Evolutionary conservation across 768 basidiomycete genomes (phyloP), one percentile per base, ranked within the genome.

Genomic region (Suillus variegatus): DNA sequence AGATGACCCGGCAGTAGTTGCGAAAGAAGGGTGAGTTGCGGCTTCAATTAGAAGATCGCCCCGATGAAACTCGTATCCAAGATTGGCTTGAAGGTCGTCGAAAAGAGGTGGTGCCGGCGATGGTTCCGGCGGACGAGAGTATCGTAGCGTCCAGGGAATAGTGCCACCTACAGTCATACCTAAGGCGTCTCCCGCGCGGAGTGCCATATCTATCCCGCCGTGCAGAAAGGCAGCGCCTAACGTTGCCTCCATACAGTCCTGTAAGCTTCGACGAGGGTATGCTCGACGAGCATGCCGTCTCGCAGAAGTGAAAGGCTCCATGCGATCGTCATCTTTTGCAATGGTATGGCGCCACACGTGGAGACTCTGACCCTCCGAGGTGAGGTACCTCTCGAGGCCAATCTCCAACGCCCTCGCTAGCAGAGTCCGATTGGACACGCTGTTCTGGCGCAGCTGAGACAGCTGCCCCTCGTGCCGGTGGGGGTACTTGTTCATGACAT

Each of bases 161-260:
- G 82, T 69, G 0, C 92, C 91, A 2, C 95, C 94, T 69, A 95
- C 87, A 49, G 86, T 85, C 44, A 97, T 74, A 0, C 88, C 88
- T 25, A 97, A 77, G 1, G 82, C 80, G 2, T 81, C 82, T 12
- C 93, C 95, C 4, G 86, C 77, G 8, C 77, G 82, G 62, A 97
- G 77, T 2, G 91, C 86, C 81, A 87, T 85, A 12, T 82, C 75
- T 44, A 94, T 86, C 0, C 93, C 92, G 5, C 93, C 94, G 2
- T 85, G 81, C 18, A 88, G 67, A 68, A 89, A 95, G 35, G 86
- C 85, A 2, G 92, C 94, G 13, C 93, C 95, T 4, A 96, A 78
- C 6, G 87, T 82, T 0, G 95, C 90, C 73, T 96, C 95, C 88
- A 94, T 92, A 72, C 91, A 94, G 71, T 96, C 94, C 71, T 93